Evolutionary conservation across 1,284 basidiomycete genomes (phyloP).

Genomic region (Garcileccinum viscosum): DNA sequence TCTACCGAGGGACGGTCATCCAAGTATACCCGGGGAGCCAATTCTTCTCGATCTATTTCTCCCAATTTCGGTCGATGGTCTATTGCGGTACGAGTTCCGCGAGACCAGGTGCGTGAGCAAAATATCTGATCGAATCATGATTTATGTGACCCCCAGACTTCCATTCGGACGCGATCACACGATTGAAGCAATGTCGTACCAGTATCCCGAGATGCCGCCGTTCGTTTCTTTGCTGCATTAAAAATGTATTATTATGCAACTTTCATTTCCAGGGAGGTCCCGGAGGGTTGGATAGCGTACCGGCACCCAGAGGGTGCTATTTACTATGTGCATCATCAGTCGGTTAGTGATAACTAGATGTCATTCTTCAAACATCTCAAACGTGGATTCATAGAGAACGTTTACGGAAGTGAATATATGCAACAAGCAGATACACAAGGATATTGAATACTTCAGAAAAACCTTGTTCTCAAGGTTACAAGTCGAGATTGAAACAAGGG

Average conservation of each 20-base stretch:
- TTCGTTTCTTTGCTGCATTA: slow-evolving; percentile 14
- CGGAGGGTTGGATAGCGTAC: slow-evolving; percentile 31
- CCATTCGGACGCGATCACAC: slow-evolving; percentile 1
- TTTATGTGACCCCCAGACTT: slow-evolving; percentile 17
- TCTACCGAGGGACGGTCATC: slow-evolving; percentile 16
- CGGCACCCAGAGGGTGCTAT: slow-evolving; percentile 38
- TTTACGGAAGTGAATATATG: slow-evolving; percentile 38
- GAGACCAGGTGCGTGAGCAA: slow-evolving; percentile 20
- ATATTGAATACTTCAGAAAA: slow-evolving; percentile 31
- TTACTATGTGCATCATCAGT: slow-evolving; percentile 34
- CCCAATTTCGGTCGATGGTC: slow-evolving; percentile 19
- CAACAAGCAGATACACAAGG: slow-evolving; percentile 14
- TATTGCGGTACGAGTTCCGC: slow-evolving; percentile 24
- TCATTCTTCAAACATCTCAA: slow-evolving; percentile 2
- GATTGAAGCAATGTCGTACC: slow-evolving; percentile 24
- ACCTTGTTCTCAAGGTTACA: slow-evolving; percentile 20
- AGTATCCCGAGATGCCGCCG: slow-evolving; percentile 23
- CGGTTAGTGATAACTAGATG: slow-evolving; percentile 25
- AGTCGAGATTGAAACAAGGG: slow-evolving; percentile 5
- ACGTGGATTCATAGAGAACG: slow-evolving; percentile 30
- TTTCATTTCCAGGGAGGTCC: slow-evolving; percentile 20
- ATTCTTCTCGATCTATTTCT: slow-evolving; percentile 2
- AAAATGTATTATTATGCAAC: neutral
- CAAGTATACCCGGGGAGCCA: slow-evolving; percentile 15
- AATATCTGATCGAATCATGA: neutral